phyloP scores from a whole-genome alignment of 257 asterid genomes.

The Solanum pinnatisectum region DNA sequence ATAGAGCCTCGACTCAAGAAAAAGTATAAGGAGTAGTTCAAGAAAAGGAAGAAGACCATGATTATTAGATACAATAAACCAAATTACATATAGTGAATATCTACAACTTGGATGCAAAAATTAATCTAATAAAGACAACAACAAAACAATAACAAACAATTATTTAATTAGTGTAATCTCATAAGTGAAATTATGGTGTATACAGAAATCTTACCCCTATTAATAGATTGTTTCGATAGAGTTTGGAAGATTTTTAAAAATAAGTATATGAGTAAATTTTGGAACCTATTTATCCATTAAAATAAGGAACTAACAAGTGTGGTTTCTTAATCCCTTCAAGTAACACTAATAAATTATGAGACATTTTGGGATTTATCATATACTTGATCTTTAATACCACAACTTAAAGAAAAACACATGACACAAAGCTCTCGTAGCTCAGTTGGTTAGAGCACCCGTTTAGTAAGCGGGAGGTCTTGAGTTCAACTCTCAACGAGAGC shows the following conservation, averaged over 20 bases:
- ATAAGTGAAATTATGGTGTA: neutral
- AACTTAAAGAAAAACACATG: too few species aligned
- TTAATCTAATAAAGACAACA: neutral
- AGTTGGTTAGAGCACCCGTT: constrained; percentile 99
- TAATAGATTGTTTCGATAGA: neutral
- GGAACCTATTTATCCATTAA: neutral
- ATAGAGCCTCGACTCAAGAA: neutral
- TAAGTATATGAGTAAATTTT: neutral
- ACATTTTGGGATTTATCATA: neutral
- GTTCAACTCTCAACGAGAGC: constrained; percentile 79
- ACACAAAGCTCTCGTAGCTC: constrained; percentile 57
- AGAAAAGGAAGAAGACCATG: neutral
- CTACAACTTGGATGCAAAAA: neutral
- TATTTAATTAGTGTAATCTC: neutral
- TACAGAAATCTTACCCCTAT: neutral
- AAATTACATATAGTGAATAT: neutral
- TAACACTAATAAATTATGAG: neutral
- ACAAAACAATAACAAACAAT: fast-evolving
- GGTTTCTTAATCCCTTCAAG: neutral
- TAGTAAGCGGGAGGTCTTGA: constrained; percentile 99
- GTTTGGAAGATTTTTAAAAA: neutral
- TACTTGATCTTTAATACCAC: neutral
- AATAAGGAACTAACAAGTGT: neutral
- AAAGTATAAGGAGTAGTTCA: too few species aligned
- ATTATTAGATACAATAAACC: neutral